Evolutionary conservation across 2,329 filamentous ascomycete species (phyloP), one percentile per base, ranked within the genome.

Genomic region (Ophiocordyceps polyrhachis-furcata): DNA sequence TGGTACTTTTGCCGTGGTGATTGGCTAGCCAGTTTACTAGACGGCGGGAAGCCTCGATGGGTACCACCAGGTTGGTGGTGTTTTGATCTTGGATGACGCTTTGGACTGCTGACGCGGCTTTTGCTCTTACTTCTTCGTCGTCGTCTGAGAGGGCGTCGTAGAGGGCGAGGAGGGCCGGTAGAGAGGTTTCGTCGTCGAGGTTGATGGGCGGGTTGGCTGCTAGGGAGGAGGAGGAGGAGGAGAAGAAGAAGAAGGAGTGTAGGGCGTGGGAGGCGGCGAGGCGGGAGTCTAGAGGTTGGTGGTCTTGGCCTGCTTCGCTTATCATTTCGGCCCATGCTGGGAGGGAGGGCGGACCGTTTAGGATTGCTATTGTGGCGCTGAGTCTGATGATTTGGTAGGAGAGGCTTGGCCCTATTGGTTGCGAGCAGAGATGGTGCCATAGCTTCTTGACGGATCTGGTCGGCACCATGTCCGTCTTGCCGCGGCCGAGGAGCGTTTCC

Each of bases 121-220:
- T 58, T 31, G 80, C 73, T 41, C 89, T 76, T 49, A 95, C 74
- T 46, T 95, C 87, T 49, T 94, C 85, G 56, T 96, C 89, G 56
- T 96, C 89, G 56, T 96, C 91, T 55, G 84, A 83, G 5, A 93
- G 69, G 41, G 78, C 68, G 56, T 86, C 79, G 59, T 91, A 88
- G 1, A 89, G 64, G 4, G 79, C 67, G 5, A 86, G 58, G 44
- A 82, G 71, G 28, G 74, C 64, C 1, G 73, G 64, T 1, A 85
- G 59, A 31, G 75, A 62, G 14, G 58, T 56, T 35, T 61, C 50
- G 41, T 49, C 48, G 48, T 54, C 4, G 6, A 28, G 47, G 49
- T 45, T 49, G 48, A 51, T 37, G 2, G 51, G 32, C 13, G 46
- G 47, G 4, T 54, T 37, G 45, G 47, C 44, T 23, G 21, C 21